Evolutionary conservation across 2,329 filamentous ascomycete genomes (phyloP), one percentile per base, ranked within the genome.

Genomic region (Aspergillus thermomutatus): DNA sequence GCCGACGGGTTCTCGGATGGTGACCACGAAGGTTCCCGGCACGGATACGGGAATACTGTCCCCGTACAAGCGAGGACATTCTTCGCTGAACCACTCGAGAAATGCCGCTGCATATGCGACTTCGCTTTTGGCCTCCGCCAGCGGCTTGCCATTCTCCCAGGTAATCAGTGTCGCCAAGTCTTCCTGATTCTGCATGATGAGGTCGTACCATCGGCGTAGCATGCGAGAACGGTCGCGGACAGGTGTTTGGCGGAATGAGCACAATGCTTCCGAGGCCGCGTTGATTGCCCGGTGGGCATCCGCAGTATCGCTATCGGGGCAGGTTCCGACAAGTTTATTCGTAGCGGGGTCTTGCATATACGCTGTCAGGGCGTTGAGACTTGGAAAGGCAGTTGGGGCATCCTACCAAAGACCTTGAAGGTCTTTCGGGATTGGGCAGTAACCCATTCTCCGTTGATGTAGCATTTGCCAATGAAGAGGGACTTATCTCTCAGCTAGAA

Each of bases 401-500:
- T 41, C 70, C 61, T 76, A 88, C 87, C 88, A 62, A 84, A 82
- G 59, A 97, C 90, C 72, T 94, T 87, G 74, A 97, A 99, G 47
- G 91, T 96, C 83, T 95, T 87, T 70, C 91, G 91, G 0, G 91
- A 96, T 69, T 86, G 85, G 65, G 93, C 90, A 66, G 83, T 82
- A 60, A 95, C 84, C 90, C 92, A 97, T 83, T 96, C 84, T 69
- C 94, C 94, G 72, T 99, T 93, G 69, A 97, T 87, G 71, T 92
- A 97, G 68, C 86, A 78, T 71, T 92, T 84, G 65, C 88, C 85
- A 79, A 95, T 97, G 68, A 97, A 84, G 58, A 99, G 83, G 23
- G 88, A 90, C 37, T 85, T 84, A 66, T 93, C 90, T 69, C 87
- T 90, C 68, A 93, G 84, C 87, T 92, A 0, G 25, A 26, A 26